A percentile compares a stretch with the other conserved stretches of the same genome.
These are phyloP conservation scores for Claviceps humidiphila DNA, from an alignment of 2,329 filamentous ascomycete species.

Conservation along the genomic window DNA sequence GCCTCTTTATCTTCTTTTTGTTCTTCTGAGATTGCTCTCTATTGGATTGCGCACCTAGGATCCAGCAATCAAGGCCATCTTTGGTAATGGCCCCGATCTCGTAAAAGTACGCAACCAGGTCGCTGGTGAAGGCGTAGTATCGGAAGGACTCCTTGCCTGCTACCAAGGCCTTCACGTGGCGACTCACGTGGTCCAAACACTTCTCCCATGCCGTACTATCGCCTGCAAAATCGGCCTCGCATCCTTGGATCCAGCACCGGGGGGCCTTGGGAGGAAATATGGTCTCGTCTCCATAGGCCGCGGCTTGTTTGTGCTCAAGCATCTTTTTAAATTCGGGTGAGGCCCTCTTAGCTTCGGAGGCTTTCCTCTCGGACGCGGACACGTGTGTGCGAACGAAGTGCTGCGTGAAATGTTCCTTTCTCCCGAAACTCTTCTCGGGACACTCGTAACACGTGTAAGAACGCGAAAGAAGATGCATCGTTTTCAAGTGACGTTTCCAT, in stretches of 20 bases:
- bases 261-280: slow-evolving; percentile 42
- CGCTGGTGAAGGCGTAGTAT: neutral
- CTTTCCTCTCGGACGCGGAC: slow-evolving; percentile 18
- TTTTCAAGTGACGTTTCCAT: slow-evolving; percentile 81
- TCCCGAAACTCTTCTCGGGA: slow-evolving; percentile 55
- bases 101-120: slow-evolving; percentile 1
- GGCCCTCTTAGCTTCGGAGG: slow-evolving; percentile 22
- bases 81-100: slow-evolving; percentile 10
- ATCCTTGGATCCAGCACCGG: slow-evolving; percentile 49
- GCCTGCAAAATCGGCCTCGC: slow-evolving; percentile 40
- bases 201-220: slow-evolving; percentile 61
- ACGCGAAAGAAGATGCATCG: slow-evolving; percentile 62
- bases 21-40: slow-evolving; percentile 2
- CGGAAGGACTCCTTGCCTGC: neutral
- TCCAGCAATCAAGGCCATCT: slow-evolving; percentile 18
- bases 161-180: slow-evolving; percentile 50
- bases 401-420: slow-evolving; percentile 84
- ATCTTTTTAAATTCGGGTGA: slow-evolving; percentile 34
- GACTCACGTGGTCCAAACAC: slow-evolving; percentile 76
- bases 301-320: slow-evolving; percentile 20
- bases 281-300: neutral
- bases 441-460: slow-evolving; percentile 67
- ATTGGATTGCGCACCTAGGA: slow-evolving; percentile 11
- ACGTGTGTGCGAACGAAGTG: slow-evolving; percentile 80
- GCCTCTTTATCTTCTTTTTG: slow-evolving; percentile 3